These are phyloP conservation scores for Cryptosporidium tyzzeri DNA, from an alignment of 169 alveolate genomes.

Conservation along the genomic window DNA sequence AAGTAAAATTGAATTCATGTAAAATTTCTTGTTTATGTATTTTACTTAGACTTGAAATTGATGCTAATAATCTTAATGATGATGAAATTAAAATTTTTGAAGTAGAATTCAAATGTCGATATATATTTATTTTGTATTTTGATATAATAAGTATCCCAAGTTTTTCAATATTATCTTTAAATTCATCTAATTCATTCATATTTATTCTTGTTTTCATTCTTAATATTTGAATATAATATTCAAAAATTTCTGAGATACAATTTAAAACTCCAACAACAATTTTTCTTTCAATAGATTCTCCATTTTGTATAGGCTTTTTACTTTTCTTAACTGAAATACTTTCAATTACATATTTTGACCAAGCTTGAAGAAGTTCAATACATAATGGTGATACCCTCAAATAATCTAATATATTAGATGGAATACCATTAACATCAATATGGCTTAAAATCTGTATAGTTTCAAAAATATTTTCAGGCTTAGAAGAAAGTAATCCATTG, in stretches of 20 bases:
- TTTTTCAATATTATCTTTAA: slow-evolving; percentile 19
- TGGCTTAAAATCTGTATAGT: not conserved
- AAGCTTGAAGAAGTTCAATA: slow-evolving; percentile 32
- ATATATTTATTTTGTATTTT: slow-evolving; percentile 15
- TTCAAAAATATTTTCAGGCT: slow-evolving; percentile 19
- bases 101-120: slow-evolving; percentile 45
- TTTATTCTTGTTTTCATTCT: not conserved
- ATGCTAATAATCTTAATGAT: slow-evolving; percentile 36
- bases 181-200: not conserved
- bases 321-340: slow-evolving; percentile 37
- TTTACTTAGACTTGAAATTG: slow-evolving; percentile 21
- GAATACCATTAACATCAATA: slow-evolving; percentile 1
- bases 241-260: slow-evolving; percentile 28
- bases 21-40: slow-evolving; percentile 28
- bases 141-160: slow-evolving; percentile 27
- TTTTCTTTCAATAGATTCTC: slow-evolving; percentile 28
- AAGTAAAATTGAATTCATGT: slow-evolving; percentile 23
- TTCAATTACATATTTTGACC: slow-evolving; percentile 48
- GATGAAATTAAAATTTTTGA: slow-evolving; percentile 16
- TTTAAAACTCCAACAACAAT: slow-evolving; percentile 11
- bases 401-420: not conserved
- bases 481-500: slow-evolving; percentile 27
- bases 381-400: slow-evolving; percentile 45
- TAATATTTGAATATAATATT: not conserved
- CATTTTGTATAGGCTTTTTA: not conserved